Conservation (phyloP, 768 basidiomycete genomes). For the Candolleomyces efflorescens region DNA sequence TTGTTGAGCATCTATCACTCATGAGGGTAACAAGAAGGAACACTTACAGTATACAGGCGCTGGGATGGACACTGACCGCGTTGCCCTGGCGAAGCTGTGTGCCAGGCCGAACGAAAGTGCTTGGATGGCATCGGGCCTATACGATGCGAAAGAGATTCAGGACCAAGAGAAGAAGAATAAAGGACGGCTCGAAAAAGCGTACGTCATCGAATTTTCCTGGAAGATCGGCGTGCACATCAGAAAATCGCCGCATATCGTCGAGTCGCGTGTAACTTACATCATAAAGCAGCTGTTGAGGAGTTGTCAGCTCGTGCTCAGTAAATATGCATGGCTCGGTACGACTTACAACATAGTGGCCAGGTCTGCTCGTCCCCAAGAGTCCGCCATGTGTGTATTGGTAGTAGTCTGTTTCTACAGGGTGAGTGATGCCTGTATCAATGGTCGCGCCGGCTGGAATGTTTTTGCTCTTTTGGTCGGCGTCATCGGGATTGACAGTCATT, state of each 20-base stretch:
- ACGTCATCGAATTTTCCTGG: constrained; percentile 58
- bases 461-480: constrained; percentile 57
- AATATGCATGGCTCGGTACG: neutral
- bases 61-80: constrained; percentile 81
- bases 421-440: constrained; percentile 64
- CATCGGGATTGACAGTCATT: constrained; percentile 19
- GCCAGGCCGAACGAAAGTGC: constrained; percentile 67
- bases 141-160: neutral
- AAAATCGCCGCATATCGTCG: neutral
- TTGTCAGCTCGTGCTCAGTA: neutral
- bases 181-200: constrained; percentile 12
- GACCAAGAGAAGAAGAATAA: neutral
- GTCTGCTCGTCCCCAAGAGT: constrained; percentile 67
- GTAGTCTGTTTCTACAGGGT: constrained; percentile 75
- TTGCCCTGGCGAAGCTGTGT: constrained; percentile 77
- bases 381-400: constrained; percentile 78
- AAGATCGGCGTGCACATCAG: neutral
- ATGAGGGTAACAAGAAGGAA: too few relatives aligned
- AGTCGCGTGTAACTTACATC: constrained; percentile 32
- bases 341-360: constrained; percentile 45
- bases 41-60: constrained; percentile 75
- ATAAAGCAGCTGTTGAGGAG: constrained; percentile 30
- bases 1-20: neutral
- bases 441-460: constrained; percentile 81
- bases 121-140: constrained; percentile 69